These are phyloP conservation scores for Orychophragmus violaceus DNA, from an alignment of 345 rosid species.

Conservation along the genomic window DNA sequence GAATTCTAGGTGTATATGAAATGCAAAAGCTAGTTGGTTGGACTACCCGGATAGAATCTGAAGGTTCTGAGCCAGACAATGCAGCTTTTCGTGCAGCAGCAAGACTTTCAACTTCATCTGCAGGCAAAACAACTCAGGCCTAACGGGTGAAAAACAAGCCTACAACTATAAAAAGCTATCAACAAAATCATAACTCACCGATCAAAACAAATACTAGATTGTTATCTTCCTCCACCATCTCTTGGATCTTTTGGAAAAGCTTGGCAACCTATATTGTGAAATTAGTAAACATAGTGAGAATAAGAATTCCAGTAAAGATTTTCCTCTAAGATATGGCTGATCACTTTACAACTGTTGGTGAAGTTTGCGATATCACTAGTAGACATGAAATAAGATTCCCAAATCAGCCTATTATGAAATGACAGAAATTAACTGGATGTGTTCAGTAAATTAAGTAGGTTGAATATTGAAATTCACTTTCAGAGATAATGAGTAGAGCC, in stretches of 20 bases:
- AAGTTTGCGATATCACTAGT: background rate
- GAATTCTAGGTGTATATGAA: background rate
- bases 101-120: slow-evolving; percentile 99
- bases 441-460: background rate
- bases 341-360: too few relatives aligned
- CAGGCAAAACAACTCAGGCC: slow-evolving; percentile 27
- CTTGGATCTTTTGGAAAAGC: slow-evolving; percentile 98
- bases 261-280: slow-evolving; percentile 69
- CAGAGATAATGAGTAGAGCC: background rate
- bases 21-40: background rate
- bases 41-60: slow-evolving; percentile 93
- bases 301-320: background rate
- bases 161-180: background rate
- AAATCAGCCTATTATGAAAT: background rate
- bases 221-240: slow-evolving; percentile 98
- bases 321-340: background rate
- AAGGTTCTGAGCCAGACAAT: slow-evolving; percentile 96
- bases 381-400: background rate
- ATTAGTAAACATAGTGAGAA: background rate
- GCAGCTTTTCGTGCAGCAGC: slow-evolving; percentile 98
- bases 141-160: slow-evolving; percentile 20
- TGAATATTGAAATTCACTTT: background rate
- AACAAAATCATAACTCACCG: slow-evolving; percentile 53
- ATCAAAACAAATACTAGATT: slow-evolving; percentile 95
- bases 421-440: background rate